Evolutionary conservation across 768 basidiomycete genomes (phyloP), one percentile per base, ranked within the genome.

Genomic region (Daedalea quercina): DNA sequence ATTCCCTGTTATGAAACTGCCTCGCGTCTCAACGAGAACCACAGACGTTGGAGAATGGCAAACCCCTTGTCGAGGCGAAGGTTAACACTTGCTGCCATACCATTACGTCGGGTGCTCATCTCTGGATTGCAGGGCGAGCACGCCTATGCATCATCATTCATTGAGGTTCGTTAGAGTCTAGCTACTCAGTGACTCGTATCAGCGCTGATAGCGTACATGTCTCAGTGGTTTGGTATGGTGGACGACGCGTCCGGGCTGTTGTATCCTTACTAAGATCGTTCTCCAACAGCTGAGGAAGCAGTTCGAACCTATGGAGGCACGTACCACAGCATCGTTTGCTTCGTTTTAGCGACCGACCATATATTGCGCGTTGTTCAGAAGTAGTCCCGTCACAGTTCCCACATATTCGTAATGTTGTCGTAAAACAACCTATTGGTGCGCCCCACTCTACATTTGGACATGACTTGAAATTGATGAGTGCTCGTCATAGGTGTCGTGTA

Each of bases 1-100:
- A 46, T 9, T 8, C 0, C 12, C 11, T 28, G 17, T 23, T n/a
- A 28, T 12, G 19, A 31, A 23, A 23, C 9, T 50, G 15, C 15
- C 13, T 11, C 8, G 20, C 9, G 49, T 19, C 25, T 55, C 9
- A 46, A 9, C n/a, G 44, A 47, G 23, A 42, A 31, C 37, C 2
- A 35, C 67, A 92, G 90, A 94, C 92, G 6, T 70, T 94, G 54
- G 96, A 99, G 73, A 99, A 99, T 63, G 96, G 96, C 33, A 99
- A 98, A 72, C 78, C 93, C 8, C 71, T 96, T 42, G 71, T 74
- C 0, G 94, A 97, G 59, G 89, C 81, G 33, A 87, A 89, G 79
- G 89, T 87, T 56, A 12, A 42, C n/a, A n/a, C n/a, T n/a, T n/a
- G n/a, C n/a, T n/a, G 34, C 17, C 15, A 4, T 22, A 13, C 17